phyloP scores from a whole-genome alignment of 192 early-diverging fungal genomes.

The Linderina pennispora region DNA sequence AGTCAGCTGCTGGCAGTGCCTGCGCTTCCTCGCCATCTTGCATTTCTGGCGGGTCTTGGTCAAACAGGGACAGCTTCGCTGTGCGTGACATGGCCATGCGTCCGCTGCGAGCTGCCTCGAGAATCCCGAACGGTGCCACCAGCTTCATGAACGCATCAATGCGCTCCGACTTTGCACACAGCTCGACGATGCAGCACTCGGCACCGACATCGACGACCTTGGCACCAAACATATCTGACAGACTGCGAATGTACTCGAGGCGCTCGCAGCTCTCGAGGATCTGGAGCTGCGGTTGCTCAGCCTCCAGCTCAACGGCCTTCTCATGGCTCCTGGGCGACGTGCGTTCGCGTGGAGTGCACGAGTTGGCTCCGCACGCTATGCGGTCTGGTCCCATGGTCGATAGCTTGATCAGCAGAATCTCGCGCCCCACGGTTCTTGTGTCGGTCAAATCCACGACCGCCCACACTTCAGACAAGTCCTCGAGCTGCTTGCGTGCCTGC shows the following conservation, averaged over 20 bases:
- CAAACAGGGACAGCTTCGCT: conserved; percentile 70
- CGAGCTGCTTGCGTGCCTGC: conserved; percentile 88
- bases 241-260: conserved; percentile 43
- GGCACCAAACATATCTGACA: conserved; percentile 82
- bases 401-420: conserved; percentile 91
- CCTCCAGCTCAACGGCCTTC: conserved; percentile 13
- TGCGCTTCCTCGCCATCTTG: conserved; percentile 31
- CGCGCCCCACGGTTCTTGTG: conserved; percentile 81
- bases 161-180: conserved; percentile 82
- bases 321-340: too few species aligned
- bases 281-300: conserved; percentile 54
- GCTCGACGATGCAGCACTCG: conserved; percentile 79
- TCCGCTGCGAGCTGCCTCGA: conserved; percentile 92
- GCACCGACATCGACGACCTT: conserved; percentile 81
- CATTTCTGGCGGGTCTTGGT: conserved; percentile 47
- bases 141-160: conserved; percentile 91
- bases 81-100: conserved; percentile 96
- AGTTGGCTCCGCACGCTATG: conserved; percentile 19
- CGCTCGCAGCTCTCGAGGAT: conserved; percentile 61
- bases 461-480: conserved; percentile 94
- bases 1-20: conserved; percentile 73
- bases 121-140: conserved; percentile 90
- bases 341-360: conserved; percentile 42
- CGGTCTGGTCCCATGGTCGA: conserved; percentile 72
- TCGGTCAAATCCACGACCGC: conserved; percentile 94